Evolutionary conservation across 192 early-diverging fungal genomes (phyloP).

Genomic region (Coemansia sp.): DNA sequence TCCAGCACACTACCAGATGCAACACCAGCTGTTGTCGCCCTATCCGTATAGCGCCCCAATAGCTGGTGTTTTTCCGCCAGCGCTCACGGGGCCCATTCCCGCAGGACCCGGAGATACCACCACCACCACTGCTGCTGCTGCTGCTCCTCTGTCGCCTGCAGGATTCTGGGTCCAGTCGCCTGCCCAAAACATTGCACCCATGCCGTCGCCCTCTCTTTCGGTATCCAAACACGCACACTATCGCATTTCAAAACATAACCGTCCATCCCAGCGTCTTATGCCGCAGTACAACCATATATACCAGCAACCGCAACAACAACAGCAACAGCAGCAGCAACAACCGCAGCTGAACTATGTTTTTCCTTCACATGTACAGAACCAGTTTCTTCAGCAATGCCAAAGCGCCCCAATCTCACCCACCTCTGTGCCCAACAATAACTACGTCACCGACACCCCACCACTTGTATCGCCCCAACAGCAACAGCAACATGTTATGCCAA

Average conservation of each 20-base stretch:
- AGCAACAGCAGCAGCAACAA: constrained; percentile 11
- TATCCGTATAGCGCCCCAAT: constrained; percentile 7
- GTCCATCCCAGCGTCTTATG: not conserved
- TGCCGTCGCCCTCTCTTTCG: constrained; percentile 3
- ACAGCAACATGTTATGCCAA: not conserved
- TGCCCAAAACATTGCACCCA: not conserved
- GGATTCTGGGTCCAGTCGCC: constrained; percentile 11
- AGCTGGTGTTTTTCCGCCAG: constrained; percentile 4
- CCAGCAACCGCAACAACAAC: not conserved
- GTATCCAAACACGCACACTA: constrained; percentile 9
- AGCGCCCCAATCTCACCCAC: constrained; percentile 40
- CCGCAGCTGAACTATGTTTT: too few relatives aligned
- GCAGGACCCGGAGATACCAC: not conserved
- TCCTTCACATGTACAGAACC: too few relatives aligned
- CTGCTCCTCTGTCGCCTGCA: constrained; percentile 6
- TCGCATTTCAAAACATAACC: constrained; percentile 19
- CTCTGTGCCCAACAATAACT: not conserved
- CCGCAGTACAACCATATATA: not conserved
- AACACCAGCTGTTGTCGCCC: constrained; percentile 1
- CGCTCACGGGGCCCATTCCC: not conserved
- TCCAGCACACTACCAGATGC: not conserved
- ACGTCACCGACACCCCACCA: not conserved
- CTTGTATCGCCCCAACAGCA: constrained; percentile 5
- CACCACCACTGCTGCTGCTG: too few relatives aligned
- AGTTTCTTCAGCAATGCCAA: too few relatives aligned